Evolutionary conservation across 2,329 filamentous ascomycete species (phyloP).

Genomic region (Sphaerulina musiva): DNA sequence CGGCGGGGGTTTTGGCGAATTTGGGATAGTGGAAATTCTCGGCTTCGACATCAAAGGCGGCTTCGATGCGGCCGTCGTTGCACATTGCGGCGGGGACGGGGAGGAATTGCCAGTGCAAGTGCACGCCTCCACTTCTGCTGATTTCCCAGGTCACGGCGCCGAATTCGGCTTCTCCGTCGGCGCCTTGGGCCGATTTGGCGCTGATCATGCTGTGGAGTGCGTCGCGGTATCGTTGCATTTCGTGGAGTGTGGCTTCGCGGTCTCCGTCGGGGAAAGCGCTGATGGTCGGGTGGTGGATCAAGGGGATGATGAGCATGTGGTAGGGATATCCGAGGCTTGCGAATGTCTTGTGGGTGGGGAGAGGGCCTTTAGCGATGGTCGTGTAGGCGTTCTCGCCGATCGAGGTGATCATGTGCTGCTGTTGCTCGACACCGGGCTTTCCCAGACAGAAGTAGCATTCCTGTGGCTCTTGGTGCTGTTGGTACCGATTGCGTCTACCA

Average conservation of each 20-base stretch:
- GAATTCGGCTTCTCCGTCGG: conserved; percentile 50
- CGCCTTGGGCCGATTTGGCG: conserved; percentile 25
- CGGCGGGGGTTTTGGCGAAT: conserved; percentile 38
- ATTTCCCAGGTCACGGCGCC: conserved; percentile 92
- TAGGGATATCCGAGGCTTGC: conserved; percentile 67
- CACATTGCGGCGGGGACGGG: conserved; percentile 66
- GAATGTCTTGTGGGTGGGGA: conserved; percentile 67
- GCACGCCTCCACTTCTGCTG: conserved; percentile 70
- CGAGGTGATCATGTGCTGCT: conserved; percentile 76
- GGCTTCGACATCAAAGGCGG: conserved; percentile 80
- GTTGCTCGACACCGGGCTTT: conserved; percentile 64
- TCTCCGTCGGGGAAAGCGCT: conserved; percentile 55
- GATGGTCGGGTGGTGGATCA: conserved; percentile 73
- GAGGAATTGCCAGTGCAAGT: conserved; percentile 90
- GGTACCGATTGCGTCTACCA: neutral
- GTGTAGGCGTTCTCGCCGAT: conserved; percentile 84
- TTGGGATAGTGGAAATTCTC: conserved; percentile 61
- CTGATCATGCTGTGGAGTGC: conserved; percentile 72
- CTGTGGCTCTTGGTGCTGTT: conserved; percentile 40
- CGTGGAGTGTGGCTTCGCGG: conserved; percentile 56
- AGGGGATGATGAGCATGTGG: conserved; percentile 86
- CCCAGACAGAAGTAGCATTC: conserved; percentile 95
- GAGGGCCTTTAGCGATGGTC: conserved; percentile 84
- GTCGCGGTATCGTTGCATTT: conserved; percentile 77
- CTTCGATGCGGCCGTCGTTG: conserved; percentile 68